A percentile compares a stretch with the other conserved stretches of the same genome.
These are phyloP conservation scores for Dioscorea alata DNA, from an alignment of 106 monocot species.

Conservation along the genomic window DNA sequence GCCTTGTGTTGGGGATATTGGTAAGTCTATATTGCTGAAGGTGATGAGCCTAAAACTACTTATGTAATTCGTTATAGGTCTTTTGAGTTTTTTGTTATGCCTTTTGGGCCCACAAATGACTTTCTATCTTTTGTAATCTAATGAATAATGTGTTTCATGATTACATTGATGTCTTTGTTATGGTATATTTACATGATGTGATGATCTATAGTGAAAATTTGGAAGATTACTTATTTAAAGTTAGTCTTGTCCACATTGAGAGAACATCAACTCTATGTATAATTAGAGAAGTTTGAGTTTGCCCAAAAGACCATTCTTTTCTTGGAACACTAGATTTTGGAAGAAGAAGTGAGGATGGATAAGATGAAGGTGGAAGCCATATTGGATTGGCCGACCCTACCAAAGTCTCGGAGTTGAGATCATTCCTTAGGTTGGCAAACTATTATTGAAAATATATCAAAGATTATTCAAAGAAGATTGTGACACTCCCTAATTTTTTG, in stretches of 20 bases:
- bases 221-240: background rate
- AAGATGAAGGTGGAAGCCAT: background rate
- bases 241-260: background rate
- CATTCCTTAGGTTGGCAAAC: too few relatives aligned
- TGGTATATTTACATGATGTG: background rate
- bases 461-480: background rate
- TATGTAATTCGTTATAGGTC: background rate
- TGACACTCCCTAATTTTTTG: background rate
- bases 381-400: background rate
- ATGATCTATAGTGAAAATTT: background rate
- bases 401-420: background rate
- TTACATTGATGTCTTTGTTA: background rate
- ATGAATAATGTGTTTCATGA: too few relatives aligned
- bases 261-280: background rate
- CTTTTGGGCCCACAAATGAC: background rate
- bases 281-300: background rate
- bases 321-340: background rate
- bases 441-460: too few relatives aligned
- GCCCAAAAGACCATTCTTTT: background rate
- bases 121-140: background rate
- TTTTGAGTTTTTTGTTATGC: background rate
- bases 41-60: background rate
- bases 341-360: background rate
- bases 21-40: too few relatives aligned
- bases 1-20: too few relatives aligned